Evolutionary conservation across 2,329 filamentous ascomycete species (phyloP).

Genomic region (Hymenoscyphus repandus): DNA sequence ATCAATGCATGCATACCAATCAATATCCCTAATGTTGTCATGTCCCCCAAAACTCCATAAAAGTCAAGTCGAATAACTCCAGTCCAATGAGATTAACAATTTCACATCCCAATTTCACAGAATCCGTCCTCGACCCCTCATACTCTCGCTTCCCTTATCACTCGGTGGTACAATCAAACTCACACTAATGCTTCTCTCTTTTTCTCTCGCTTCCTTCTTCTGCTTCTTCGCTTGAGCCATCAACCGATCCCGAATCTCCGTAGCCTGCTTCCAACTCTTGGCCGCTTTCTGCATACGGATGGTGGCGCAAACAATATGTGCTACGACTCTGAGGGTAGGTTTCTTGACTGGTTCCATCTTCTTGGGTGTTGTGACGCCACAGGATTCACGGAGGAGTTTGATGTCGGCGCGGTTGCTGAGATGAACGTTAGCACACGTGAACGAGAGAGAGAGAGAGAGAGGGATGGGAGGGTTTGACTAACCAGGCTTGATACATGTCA

Average conservation of each 20-base stretch:
- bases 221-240: constrained; percentile 25
- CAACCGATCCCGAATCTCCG: constrained; percentile 38
- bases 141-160: background rate
- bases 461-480: constrained; percentile 40
- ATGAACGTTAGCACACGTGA: constrained; percentile 5
- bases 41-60: too few relatives aligned
- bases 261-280: constrained; percentile 44
- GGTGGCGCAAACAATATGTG: constrained; percentile 42
- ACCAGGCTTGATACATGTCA: constrained; percentile 86
- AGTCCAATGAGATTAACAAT: too few relatives aligned
- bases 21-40: too few relatives aligned
- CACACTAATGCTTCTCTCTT: background rate
- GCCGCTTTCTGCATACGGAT: constrained; percentile 45
- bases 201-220: constrained; percentile 12
- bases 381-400: constrained; percentile 68
- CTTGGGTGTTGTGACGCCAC: constrained; percentile 53
- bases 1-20: background rate
- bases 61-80: too few relatives aligned
- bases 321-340: constrained; percentile 40
- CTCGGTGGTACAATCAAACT: background rate
- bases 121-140: background rate
- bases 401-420: constrained; percentile 88
- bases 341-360: constrained; percentile 14
- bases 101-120: too few relatives aligned
- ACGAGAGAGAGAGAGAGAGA: background rate